These are phyloP conservation scores for Lachnellula cervina DNA, from an alignment of 2,329 filamentous ascomycete species.

Conservation along the genomic window DNA sequence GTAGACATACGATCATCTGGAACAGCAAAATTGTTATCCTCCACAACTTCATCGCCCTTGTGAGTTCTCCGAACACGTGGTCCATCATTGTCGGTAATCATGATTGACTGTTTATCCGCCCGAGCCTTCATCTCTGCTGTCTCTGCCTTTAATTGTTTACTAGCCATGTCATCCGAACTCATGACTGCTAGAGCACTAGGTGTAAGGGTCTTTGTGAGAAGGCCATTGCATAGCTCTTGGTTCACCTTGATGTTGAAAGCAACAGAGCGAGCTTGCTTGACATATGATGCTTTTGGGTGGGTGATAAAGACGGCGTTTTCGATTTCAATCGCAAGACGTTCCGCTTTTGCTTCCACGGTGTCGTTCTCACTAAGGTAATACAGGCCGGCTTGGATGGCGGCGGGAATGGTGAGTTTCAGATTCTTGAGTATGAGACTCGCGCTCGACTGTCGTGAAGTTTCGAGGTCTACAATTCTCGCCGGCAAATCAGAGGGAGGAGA, in stretches of 20 bases:
- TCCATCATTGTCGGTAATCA: conserved; percentile 62
- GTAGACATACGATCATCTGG: conserved; percentile 28
- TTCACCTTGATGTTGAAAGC: conserved; percentile 89
- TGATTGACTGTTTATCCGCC: conserved; percentile 78
- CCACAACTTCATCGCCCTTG: conserved; percentile 89
- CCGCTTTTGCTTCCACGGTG: conserved; percentile 59
- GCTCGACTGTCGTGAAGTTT: conserved; percentile 59
- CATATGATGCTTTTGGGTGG: conserved; percentile 51
- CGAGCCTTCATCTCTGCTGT: conserved; percentile 72
- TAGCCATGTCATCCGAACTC: conserved; percentile 86
- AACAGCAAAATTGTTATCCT: conserved; percentile 57
- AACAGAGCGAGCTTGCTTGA: conserved; percentile 66
- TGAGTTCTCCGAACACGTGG: conserved; percentile 84
- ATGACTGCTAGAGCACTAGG: conserved; percentile 79
- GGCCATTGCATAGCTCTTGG: conserved; percentile 65
- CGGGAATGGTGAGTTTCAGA: conserved; percentile 60
- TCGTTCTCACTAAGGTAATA: conserved; percentile 60
- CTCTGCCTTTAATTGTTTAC: conserved; percentile 77
- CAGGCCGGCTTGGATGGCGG: conserved; percentile 60
- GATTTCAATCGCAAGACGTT: conserved; percentile 70
- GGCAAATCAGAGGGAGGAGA: conserved; percentile 40
- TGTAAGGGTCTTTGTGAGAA: conserved; percentile 68
- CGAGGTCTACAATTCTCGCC: conserved; percentile 49
- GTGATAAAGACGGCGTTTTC: conserved; percentile 64
- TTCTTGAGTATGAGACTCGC: conserved; percentile 68